A percentile compares a stretch with the other conserved stretches of the same genome.
phyloP scores from a whole-genome alignment of 1,284 basidiomycete genomes.

The Ceratobasidium sp. region DNA sequence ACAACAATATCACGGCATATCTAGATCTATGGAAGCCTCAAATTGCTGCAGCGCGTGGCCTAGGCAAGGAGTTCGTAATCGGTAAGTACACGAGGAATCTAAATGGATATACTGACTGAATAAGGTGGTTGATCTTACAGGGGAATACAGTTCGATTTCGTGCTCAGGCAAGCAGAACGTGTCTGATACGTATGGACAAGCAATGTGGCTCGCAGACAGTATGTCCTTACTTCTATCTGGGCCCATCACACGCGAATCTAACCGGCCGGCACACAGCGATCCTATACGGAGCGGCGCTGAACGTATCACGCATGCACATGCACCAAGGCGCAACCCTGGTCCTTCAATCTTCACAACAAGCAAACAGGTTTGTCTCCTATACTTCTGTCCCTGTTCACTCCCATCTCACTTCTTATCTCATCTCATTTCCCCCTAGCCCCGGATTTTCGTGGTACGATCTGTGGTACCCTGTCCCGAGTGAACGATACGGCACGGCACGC shows the following conservation, averaged over 20 bases:
- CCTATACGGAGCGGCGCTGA: constrained; percentile 53
- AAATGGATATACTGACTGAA: background rate
- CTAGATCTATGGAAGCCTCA: constrained; percentile 56
- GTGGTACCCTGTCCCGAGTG: constrained; percentile 54
- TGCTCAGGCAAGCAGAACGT: constrained; percentile 57
- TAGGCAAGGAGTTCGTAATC: constrained; percentile 54
- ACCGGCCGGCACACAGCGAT: constrained; percentile 49
- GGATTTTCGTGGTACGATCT: constrained; percentile 53
- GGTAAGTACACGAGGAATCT: constrained; percentile 44
- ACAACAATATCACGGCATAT: constrained; percentile 55
- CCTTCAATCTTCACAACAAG: constrained; percentile 54
- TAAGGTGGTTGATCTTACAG: background rate
- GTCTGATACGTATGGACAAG: constrained; percentile 56
- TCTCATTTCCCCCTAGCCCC: constrained; percentile 24
- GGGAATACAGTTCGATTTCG: constrained; percentile 55
- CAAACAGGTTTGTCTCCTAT: constrained; percentile 49
- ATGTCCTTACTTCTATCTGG: constrained; percentile 29
- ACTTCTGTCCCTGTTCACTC: constrained; percentile 42
- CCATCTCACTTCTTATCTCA: background rate
- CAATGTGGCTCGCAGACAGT: constrained; percentile 56
- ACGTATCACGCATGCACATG: constrained; percentile 55
- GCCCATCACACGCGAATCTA: background rate
- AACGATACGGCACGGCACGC: constrained; percentile 53
- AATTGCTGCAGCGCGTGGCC: constrained; percentile 53
- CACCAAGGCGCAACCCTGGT: constrained; percentile 57